Evolutionary conservation across 768 basidiomycete genomes (phyloP), one percentile per base, ranked within the genome.

Genomic region (Tulasnella calospora): DNA sequence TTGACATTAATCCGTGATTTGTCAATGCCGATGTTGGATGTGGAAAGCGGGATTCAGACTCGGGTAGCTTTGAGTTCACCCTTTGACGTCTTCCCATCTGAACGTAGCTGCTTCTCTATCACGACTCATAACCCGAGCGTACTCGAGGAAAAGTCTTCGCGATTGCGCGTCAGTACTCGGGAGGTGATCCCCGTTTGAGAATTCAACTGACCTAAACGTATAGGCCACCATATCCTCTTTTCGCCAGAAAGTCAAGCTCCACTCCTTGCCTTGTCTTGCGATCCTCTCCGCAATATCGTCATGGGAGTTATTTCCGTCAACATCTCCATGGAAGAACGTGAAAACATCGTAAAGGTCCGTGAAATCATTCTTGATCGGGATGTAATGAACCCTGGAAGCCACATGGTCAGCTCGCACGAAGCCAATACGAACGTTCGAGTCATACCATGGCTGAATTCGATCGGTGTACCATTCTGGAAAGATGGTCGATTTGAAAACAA

Each of bases 331-430:
- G 85, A 94, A 94, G 85, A 95, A 95, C 0, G 90, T 84, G 69
- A 92, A 86, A 4, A 89, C 85, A 80, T 94, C 93, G 82, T 92
- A 88, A 4, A 94, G 83, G 83, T 94, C 92, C 0, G 88, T 86
- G 15, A 91, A 87, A 80, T 92, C 90, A 0, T 91, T 79, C 79
- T 86, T 84, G 78, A 93, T 85, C 2, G 92, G 92, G 0, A 93
- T 87, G 82, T 93, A 94, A 83, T 93, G 92, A 13, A 92, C 85
- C 91, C 92, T 92, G 92, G 90, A 40, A 85, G 87, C 44, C 69
- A 90, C 85, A 15, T 90, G 87, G 77, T 72, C 23, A 23, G 71
- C 5, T 57, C 23, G 35, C 13, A 30, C 46, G 40, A 73, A 46
- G 71, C 55, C 21, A 51, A 74, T 12, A 40, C 17, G 7, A 35